Evolutionary conservation across 2,329 filamentous ascomycete species (phyloP).

Genomic region (Pezicula neosporulosa): DNA sequence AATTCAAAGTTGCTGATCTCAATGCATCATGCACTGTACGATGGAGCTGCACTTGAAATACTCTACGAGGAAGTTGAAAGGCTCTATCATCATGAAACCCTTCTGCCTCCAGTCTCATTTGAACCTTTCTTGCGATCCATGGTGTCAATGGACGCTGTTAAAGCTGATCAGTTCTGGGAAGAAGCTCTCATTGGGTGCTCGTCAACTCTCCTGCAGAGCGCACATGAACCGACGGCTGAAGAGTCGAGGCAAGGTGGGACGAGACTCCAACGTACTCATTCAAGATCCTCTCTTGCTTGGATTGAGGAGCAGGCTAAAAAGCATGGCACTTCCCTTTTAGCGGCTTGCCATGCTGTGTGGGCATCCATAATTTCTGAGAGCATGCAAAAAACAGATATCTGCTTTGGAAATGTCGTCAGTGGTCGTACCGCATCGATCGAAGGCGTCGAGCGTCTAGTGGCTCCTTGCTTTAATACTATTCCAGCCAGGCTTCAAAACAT

Average conservation of each 20-base stretch:
- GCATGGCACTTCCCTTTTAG: conserved; percentile 59
- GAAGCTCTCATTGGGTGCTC: conserved; percentile 49
- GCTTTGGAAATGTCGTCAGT: conserved; percentile 84
- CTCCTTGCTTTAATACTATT: conserved; percentile 89
- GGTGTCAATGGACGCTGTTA: conserved; percentile 40
- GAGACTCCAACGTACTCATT: conserved; percentile 10
- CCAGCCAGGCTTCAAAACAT: conserved; percentile 64
- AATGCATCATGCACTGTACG: conserved; percentile 82
- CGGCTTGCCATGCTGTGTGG: conserved; percentile 72
- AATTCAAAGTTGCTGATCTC: conserved; percentile 18
- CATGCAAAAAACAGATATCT: conserved; percentile 60
- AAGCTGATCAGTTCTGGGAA: conserved; percentile 65
- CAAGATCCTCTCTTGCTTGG: conserved; percentile 13
- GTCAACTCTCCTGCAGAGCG: conserved; percentile 21
- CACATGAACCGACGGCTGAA: not conserved
- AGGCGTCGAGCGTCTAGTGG: conserved; percentile 69
- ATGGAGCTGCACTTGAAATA: conserved; percentile 71
- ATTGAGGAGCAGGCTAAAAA: conserved; percentile 48
- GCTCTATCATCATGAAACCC: conserved; percentile 40
- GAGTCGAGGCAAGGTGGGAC: not conserved
- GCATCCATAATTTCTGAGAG: conserved; percentile 57
- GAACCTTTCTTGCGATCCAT: conserved; percentile 61
- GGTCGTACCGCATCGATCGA: conserved; percentile 68
- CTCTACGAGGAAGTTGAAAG: conserved; percentile 70
- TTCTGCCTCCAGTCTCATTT: conserved; percentile 53